Conservation (phyloP, 371 early-diverging fungal species). For the Mortierella polycephala region DNA sequence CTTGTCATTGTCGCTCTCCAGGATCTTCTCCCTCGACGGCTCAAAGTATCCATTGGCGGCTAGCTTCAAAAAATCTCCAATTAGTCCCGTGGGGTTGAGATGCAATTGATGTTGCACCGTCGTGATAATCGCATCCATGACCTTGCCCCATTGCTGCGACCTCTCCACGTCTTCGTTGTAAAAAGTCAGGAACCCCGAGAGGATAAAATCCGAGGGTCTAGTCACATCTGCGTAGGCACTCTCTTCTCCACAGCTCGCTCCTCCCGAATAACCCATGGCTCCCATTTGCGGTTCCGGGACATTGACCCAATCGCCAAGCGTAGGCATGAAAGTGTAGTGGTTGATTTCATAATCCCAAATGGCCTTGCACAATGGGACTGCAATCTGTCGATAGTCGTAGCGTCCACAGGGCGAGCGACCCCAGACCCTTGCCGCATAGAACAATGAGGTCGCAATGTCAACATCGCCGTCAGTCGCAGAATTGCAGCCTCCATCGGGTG, state of each 20-base stretch:
- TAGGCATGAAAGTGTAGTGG: constrained; percentile 65
- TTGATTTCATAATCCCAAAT: constrained; percentile 69
- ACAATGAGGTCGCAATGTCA: constrained; percentile 67
- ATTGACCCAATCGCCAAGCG: constrained; percentile 72
- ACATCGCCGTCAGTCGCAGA: constrained; percentile 71
- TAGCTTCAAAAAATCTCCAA: constrained; percentile 69
- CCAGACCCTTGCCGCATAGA: constrained; percentile 68
- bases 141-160: constrained; percentile 62
- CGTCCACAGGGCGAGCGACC: constrained; percentile 61
- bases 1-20: constrained; percentile 56
- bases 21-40: constrained; percentile 60
- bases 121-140: constrained; percentile 62
- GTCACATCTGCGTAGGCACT: constrained; percentile 59
- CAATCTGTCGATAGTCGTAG: constrained; percentile 62
- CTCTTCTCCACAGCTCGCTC: constrained; percentile 63
- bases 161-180: constrained; percentile 67
- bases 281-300: constrained; percentile 15
- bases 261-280: constrained; percentile 20
- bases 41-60: constrained; percentile 58
- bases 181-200: constrained; percentile 67
- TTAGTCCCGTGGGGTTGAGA: constrained; percentile 66
- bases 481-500: constrained; percentile 73
- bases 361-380: constrained; percentile 57
- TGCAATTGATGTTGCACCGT: constrained; percentile 57
- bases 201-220: constrained; percentile 70